Evolutionary conservation across 2,329 filamentous ascomycete species (phyloP).

Genomic region (Alternaria rosae): DNA sequence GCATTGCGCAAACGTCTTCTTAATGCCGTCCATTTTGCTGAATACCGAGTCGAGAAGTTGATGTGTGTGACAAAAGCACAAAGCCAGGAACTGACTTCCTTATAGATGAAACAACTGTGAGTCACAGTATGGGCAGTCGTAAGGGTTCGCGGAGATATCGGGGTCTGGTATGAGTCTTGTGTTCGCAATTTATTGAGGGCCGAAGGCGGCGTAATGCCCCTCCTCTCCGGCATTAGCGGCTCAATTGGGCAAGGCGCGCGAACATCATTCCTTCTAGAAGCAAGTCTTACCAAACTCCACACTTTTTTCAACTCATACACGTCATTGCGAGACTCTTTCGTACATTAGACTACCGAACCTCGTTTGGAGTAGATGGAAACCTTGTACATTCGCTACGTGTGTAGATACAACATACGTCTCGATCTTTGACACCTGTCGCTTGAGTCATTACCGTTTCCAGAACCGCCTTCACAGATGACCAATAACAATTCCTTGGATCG

Average conservation of each 20-base stretch:
- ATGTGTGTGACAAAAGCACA: neutral
- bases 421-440: neutral
- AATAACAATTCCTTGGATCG: too few species aligned
- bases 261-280: conserved; percentile 15
- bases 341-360: neutral
- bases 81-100: conserved; percentile 4
- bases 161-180: conserved; percentile 24
- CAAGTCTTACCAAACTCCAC: neutral
- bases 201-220: conserved; percentile 24
- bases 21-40: conserved; percentile 56
- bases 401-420: neutral
- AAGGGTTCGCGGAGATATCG: conserved; percentile 9
- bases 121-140: conserved; percentile 20
- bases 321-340: neutral
- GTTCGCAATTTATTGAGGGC: conserved; percentile 30
- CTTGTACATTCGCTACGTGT: neutral
- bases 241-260: conserved; percentile 1
- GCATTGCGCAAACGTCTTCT: conserved; percentile 59
- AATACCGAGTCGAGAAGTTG: neutral
- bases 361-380: neutral
- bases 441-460: neutral
- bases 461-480: neutral
- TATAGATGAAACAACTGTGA: conserved; percentile 19
- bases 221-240: conserved; percentile 6
- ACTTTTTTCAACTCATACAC: conserved; percentile 3